Conservation (phyloP, 2,329 filamentous ascomycete genomes). For the Colletotrichum liriopes region DNA sequence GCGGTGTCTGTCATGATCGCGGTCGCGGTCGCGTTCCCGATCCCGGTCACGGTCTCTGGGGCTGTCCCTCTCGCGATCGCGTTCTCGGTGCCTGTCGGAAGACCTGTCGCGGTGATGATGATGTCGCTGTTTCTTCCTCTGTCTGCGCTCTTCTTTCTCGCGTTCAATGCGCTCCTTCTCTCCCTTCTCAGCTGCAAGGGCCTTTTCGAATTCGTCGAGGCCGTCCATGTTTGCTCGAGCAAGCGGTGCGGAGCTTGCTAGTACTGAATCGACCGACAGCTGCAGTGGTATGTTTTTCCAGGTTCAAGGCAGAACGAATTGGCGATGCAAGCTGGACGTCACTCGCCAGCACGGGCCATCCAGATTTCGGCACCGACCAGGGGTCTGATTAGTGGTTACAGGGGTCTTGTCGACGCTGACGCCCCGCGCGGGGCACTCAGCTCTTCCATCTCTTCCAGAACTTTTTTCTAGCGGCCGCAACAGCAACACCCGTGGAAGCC, state of each 20-base stretch:
- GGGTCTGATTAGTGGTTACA: conserved; percentile 26
- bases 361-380: conserved; percentile 14
- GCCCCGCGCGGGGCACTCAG: conserved; percentile 42
- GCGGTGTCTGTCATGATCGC: conserved; percentile 51
- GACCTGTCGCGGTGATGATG: conserved; percentile 61
- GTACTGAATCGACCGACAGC: background rate
- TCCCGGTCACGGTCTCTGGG: conserved; percentile 51
- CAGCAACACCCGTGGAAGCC: conserved; percentile 26
- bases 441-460: conserved; percentile 42
- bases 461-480: conserved; percentile 39
- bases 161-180: conserved; percentile 65
- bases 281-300: background rate
- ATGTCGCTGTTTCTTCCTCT: conserved; percentile 62
- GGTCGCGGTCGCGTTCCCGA: conserved; percentile 51
- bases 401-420: conserved; percentile 26
- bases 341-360: conserved; percentile 35
- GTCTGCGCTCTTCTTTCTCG: conserved; percentile 61
- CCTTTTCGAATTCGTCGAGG: conserved; percentile 83
- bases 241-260: background rate
- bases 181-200: conserved; percentile 77
- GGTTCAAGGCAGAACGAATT: conserved; percentile 8
- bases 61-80: conserved; percentile 42
- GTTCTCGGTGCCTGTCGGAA: conserved; percentile 45
- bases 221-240: conserved; percentile 60
- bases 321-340: conserved; percentile 35